A percentile compares a stretch with the other conserved stretches of the same genome.
These are phyloP conservation scores for Platanthera zijinensis DNA, from an alignment of 106 monocot species.

Conservation along the genomic window DNA sequence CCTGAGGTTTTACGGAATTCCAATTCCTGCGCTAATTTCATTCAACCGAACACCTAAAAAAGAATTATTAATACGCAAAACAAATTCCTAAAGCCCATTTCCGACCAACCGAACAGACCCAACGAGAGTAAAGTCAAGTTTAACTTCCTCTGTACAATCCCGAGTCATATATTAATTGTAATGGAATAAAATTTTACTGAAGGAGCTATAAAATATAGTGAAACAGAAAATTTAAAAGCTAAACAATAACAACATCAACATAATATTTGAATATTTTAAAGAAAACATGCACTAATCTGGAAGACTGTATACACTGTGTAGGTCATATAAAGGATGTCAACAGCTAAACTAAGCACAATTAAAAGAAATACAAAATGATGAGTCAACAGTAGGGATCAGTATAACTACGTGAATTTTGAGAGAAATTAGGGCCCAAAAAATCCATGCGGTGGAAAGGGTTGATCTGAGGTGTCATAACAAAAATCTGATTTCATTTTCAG, in stretches of 20 bases:
- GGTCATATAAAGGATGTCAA: neutral
- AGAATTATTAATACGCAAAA: no score
- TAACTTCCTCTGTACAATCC: neutral
- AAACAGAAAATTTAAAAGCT: neutral
- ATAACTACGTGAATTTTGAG: neutral
- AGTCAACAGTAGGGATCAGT: neutral
- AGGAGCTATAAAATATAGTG: neutral
- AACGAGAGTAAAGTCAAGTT: neutral
- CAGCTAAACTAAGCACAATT: neutral
- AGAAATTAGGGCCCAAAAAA: neutral
- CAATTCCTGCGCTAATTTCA: no score
- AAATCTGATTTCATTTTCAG: no score
- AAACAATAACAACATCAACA: neutral
- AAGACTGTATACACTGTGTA: neutral
- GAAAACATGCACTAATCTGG: neutral
- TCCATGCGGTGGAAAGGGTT: neutral
- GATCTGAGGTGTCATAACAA: no score
- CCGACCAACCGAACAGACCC: neutral
- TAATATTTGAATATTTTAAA: neutral
- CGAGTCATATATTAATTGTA: neutral
- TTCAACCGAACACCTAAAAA: no score
- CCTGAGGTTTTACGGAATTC: no score
- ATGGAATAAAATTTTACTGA: neutral
- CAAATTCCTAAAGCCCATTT: no score
- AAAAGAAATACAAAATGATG: neutral